Evolutionary conservation across 1,139 yeast species (phyloP).

Genomic region (Petasospora fabianii): DNA sequence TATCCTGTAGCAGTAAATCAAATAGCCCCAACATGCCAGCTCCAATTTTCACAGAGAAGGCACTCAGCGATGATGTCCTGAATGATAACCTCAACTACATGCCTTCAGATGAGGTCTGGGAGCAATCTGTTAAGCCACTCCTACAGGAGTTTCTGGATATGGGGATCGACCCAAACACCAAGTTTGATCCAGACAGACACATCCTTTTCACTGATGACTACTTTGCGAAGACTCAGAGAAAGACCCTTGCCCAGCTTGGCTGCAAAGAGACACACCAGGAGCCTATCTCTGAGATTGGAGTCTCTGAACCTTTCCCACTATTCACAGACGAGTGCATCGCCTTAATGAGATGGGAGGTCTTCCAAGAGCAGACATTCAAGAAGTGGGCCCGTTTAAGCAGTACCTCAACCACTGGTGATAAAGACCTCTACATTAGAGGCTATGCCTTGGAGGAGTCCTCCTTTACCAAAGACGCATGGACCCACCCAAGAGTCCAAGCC

Average conservation of each 20-base stretch:
- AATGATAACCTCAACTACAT: slow-evolving; percentile 8
- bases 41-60: not conserved
- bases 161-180: slow-evolving; percentile 10
- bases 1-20: too few relatives aligned
- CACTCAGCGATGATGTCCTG: slow-evolving; percentile 5
- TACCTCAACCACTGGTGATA: slow-evolving; percentile 40
- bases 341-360: slow-evolving; percentile 51
- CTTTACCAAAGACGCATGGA: slow-evolving; percentile 52
- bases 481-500: slow-evolving; percentile 49
- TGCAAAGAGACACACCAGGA: slow-evolving; percentile 17
- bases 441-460: slow-evolving; percentile 40
- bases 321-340: slow-evolving; percentile 54
- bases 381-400: slow-evolving; percentile 41
- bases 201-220: slow-evolving; percentile 38
- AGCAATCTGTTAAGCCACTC: slow-evolving; percentile 11
- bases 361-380: slow-evolving; percentile 41
- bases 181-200: slow-evolving; percentile 45
- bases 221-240: slow-evolving; percentile 36
- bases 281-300: slow-evolving; percentile 47
- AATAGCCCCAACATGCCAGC: too few relatives aligned
- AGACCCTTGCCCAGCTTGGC: slow-evolving; percentile 48
- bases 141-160: slow-evolving; percentile 12
- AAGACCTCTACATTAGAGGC: slow-evolving; percentile 38
- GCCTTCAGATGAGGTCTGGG: slow-evolving; percentile 10
- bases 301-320: slow-evolving; percentile 53